Conservation (phyloP, 2,329 filamentous ascomycete species). For the Talaromyces sp. region DNA sequence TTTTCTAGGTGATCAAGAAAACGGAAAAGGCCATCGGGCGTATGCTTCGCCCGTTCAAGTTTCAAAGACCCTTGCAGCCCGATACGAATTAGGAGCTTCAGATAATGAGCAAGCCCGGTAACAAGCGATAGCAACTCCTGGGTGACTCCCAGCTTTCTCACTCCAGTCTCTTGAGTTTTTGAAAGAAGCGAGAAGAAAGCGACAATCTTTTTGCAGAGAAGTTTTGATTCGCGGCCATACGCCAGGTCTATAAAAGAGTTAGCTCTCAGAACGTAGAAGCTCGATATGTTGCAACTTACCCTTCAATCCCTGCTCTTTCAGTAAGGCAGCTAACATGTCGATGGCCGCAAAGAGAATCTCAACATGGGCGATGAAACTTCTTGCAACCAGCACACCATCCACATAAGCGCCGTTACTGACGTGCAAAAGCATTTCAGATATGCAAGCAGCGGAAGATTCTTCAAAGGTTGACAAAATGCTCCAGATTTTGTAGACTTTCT, state of each 20-base stretch:
- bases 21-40: slow-evolving; percentile 67
- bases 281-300: slow-evolving; percentile 48
- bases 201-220: slow-evolving; percentile 99
- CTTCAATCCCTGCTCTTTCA: slow-evolving; percentile 67
- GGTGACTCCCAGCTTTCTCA: slow-evolving; percentile 87
- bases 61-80: slow-evolving; percentile 90
- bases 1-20: slow-evolving; percentile 81
- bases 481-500: slow-evolving; percentile 98
- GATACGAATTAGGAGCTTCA: slow-evolving; percentile 95
- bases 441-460: slow-evolving; percentile 94
- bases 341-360: slow-evolving; percentile 87
- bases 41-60: slow-evolving; percentile 76
- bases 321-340: slow-evolving; percentile 73
- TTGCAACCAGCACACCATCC: slow-evolving; percentile 89
- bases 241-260: slow-evolving; percentile 61
- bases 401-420: slow-evolving; percentile 97
- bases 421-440: slow-evolving; percentile 97
- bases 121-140: slow-evolving; percentile 97
- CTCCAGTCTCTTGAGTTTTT: slow-evolving; percentile 88
- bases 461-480: slow-evolving; percentile 95
- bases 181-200: slow-evolving; percentile 94
- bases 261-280: slow-evolving; percentile 16
- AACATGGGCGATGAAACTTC: slow-evolving; percentile 93
- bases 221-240: slow-evolving; percentile 92
- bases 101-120: slow-evolving; percentile 91